Base-by-base conservation (phyloP, 2,329 filamentous ascomycete species). In the Xylariaceae sp. region DNA sequence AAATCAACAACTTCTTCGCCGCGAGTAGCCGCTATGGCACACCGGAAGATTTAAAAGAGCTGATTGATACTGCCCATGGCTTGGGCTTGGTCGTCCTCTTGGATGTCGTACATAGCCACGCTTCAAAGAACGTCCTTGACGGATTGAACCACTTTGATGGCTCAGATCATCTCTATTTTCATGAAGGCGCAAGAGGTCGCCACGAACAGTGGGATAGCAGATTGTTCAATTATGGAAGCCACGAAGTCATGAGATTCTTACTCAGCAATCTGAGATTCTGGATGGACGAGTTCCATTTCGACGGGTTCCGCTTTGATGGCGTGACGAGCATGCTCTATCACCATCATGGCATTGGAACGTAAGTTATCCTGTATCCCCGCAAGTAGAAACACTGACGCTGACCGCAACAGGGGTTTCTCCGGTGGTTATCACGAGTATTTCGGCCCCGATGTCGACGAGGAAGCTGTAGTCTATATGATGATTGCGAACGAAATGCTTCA, bases 381-480 rank as follows among this genome's bases (percentile, higher is more conserved):
- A 0, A 19, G 33, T 34, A 5, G 22, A 47, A n/a, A 14, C 22
- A 2, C 36, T n/a, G 31, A 28, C 13, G 45, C 66, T 74, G 47
- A 72, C 56, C 19, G 18, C n/a, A 16, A 31, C 45, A 94, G 89
- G 50, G 94, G 94, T 16, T 99, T 99, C 71, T 97, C 92, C 16
- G 94, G 94, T 51, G 93, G 93, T 14, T 99, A 99, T 67, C 94
- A 99, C 66, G 94, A 99, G 71, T 99, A 99, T 70, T 99, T 97
- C 67, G 94, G 94, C 6, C 75, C 85, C 5, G 81, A 81, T 19
- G 93, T 97, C 28, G 94, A 99, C 59, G 90, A 96, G 61, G 94
- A 97, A 64, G 93, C 90, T 31, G 84, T 97, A 18, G 90, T 90
- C 14, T 99, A 99, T 71, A 82, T 99, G 56, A 96, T 96, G 86